Evolutionary conservation across 495 filamentous ascomycete genomes (phyloP).

Genomic region (Astrothelium subdiscretum): DNA sequence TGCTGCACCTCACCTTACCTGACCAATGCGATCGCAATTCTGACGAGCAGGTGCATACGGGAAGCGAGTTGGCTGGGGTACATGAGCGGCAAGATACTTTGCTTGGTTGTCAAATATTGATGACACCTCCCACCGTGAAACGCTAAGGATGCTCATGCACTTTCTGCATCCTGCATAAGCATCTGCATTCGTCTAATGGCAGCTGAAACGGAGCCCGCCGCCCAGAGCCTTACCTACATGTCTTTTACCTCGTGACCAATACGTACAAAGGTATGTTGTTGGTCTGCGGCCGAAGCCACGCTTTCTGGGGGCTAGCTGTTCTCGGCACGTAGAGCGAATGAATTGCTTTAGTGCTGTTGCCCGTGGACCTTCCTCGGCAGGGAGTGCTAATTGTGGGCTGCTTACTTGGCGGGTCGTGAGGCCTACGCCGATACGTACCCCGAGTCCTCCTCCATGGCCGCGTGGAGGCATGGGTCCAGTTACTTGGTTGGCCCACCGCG

Average conservation of each 20-base stretch:
- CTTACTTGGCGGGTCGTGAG: no score
- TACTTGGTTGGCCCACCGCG: not conserved
- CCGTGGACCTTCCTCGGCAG: no score
- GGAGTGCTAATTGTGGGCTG: no score
- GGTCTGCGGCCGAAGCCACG: not conserved
- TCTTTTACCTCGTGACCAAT: not conserved
- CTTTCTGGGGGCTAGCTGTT: no score
- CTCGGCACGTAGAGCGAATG: no score
- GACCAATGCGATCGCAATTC: not conserved
- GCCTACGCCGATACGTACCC: no score
- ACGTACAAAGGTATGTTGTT: not conserved
- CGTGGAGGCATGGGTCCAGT: not conserved
- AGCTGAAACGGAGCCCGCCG: not conserved
- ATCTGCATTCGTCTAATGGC: not conserved
- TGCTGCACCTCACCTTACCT: not conserved
- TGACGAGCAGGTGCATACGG: not conserved
- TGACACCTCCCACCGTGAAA: not conserved
- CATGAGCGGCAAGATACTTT: not conserved
- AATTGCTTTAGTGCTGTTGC: no score
- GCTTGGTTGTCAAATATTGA: not conserved
- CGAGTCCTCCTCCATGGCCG: no score
- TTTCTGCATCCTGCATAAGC: not conserved
- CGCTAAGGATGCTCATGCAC: not conserved
- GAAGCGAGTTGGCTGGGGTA: not conserved
- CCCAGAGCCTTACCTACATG: not conserved